phyloP scores from a whole-genome alignment of 139 green algal genomes.

The Eudorina sp. region DNA sequence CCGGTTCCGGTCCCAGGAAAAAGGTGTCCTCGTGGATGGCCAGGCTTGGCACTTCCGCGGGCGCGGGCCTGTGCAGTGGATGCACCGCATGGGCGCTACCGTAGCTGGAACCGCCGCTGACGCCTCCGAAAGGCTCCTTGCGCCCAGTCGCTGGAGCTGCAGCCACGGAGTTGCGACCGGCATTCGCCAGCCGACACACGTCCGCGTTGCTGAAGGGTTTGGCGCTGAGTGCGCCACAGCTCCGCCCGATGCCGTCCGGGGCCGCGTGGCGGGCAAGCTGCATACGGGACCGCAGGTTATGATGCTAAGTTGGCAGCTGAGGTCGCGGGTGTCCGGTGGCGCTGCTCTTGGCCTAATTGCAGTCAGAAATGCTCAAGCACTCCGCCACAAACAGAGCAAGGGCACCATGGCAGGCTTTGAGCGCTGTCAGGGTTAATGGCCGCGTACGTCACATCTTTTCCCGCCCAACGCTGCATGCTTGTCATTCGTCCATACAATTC shows the following conservation, averaged over 20 bases:
- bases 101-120: not conserved
- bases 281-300: too few relatives aligned
- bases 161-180: not conserved
- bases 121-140: not conserved
- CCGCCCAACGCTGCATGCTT: too few relatives aligned
- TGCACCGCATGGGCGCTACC: too few relatives aligned
- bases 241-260: not conserved
- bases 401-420: too few relatives aligned
- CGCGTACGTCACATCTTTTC: too few relatives aligned
- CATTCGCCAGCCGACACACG: slow-evolving; percentile 63
- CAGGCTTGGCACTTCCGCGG: not conserved
- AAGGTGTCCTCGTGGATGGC: slow-evolving; percentile 45
- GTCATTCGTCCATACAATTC: too few relatives aligned
- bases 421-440: too few relatives aligned
- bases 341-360: too few relatives aligned
- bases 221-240: not conserved
- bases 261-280: not conserved
- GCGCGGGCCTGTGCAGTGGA: not conserved
- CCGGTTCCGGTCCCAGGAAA: slow-evolving; percentile 50
- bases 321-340: too few relatives aligned
- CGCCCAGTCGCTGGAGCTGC: not conserved
- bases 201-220: slow-evolving; percentile 58
- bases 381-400: too few relatives aligned
- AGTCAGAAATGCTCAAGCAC: too few relatives aligned
- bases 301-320: too few relatives aligned